Conservation (phyloP, 1,139 yeast genomes). For the Ogataea hybrid region DNA sequence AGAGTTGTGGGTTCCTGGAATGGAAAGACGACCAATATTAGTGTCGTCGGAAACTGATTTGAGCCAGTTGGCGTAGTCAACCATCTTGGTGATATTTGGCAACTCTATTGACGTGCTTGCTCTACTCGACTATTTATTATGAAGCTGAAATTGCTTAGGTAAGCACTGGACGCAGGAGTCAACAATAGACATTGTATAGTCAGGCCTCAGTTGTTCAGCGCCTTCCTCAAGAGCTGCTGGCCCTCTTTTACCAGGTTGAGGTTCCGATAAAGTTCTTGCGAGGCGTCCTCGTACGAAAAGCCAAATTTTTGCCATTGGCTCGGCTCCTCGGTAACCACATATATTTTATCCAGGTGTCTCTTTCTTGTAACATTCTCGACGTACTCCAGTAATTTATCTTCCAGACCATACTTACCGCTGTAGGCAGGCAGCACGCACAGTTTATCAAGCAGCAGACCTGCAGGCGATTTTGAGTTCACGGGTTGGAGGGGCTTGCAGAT, state of each 20-base stretch:
- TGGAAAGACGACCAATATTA: slow-evolving; percentile 51
- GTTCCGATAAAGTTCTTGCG: slow-evolving; percentile 20
- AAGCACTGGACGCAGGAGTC: background rate
- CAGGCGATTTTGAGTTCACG: slow-evolving; percentile 40
- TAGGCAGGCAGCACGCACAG: slow-evolving; percentile 66
- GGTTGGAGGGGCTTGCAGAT: slow-evolving; percentile 48
- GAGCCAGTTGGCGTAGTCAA: slow-evolving; percentile 46
- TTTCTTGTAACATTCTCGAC: slow-evolving; percentile 52
- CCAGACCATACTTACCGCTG: slow-evolving; percentile 54
- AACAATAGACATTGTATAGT: background rate
- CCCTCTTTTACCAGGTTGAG: slow-evolving; percentile 12
- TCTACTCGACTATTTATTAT: too few relatives aligned
- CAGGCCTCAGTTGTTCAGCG: slow-evolving; percentile 1
- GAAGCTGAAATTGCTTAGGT: slow-evolving; percentile 3
- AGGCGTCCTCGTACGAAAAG: slow-evolving; percentile 17
- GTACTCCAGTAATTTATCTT: slow-evolving; percentile 53
- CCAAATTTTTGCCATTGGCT: slow-evolving; percentile 14
- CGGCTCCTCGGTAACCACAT: slow-evolving; percentile 12
- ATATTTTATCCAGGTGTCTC: slow-evolving; percentile 35
- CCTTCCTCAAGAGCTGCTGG: slow-evolving; percentile 9
- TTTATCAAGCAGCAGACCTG: slow-evolving; percentile 60
- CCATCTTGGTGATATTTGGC: slow-evolving; percentile 12
- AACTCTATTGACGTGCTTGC: background rate
- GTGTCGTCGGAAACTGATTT: slow-evolving; percentile 51
- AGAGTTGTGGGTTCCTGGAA: slow-evolving; percentile 82